Base-by-base conservation (phyloP, 371 early-diverging fungal species). In the Mucor piriformis region DNA sequence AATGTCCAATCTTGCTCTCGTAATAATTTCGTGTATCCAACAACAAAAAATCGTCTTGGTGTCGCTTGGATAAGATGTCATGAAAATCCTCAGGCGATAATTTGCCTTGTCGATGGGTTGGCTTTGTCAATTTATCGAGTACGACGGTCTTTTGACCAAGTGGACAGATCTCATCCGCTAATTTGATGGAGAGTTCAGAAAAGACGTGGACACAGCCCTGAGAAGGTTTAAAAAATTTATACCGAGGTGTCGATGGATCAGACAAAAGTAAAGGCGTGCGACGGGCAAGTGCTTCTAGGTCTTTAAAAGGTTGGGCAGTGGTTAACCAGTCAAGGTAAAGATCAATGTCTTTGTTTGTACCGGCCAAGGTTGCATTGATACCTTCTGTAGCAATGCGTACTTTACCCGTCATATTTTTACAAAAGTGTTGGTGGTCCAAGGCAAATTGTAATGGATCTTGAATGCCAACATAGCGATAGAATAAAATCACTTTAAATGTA, bases 11-110 rank as follows among this genome's bases (percentile, higher is more conserved):
- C 13, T 74, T 67, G 40, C 83, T 79, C 63, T 90, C 91, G 43
- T 90, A 90, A 51, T 88, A 84, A 57, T 90, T 90, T 15, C 91
- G 72, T 15, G 84, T 82, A 69, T 90, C 91, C 37, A 90, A 49
- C 13, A 88, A 43, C 3, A 88, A 49, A 25, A 67, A 66, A 38
- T 77, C 77, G 0, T 75, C 60, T 11, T 66, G 64, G 24, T 72
- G 57, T 12, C 70, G 63, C 54, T 53, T 54, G 2, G 24, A 3
- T 8, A 77, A 43, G 16, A 74, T 66, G 13, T 57, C 50, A 54
- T 85, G 83, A 47, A 84, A 84, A 12, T 72, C 73, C 12, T 66
- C 44, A 3, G 84, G 85, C 0, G 74, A 52, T 18, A 83, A 57
- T 34, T 83, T 82, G 10, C 74, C 72, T 13, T 69, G 59, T 20